phyloP scores from a whole-genome alignment of 1,139 yeast genomes.

The Arxiozyma bovina region DNA sequence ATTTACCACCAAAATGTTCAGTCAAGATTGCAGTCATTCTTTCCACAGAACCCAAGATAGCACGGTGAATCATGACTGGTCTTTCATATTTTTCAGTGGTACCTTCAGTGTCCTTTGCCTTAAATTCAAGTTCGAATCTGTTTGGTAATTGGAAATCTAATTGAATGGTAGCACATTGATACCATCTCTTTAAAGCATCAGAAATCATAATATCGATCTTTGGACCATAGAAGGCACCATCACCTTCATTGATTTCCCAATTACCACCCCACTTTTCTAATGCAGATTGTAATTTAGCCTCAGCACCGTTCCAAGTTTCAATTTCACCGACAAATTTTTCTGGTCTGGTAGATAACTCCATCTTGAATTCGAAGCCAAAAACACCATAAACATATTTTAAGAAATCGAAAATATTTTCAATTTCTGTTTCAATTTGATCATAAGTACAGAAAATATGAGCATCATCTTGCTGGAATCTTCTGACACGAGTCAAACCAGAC shows the following conservation, averaged over 20 bases:
- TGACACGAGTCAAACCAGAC: slow-evolving; percentile 86
- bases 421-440: slow-evolving; percentile 80
- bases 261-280: slow-evolving; percentile 68
- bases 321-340: slow-evolving; percentile 82
- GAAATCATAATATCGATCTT: slow-evolving; percentile 90
- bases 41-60: slow-evolving; percentile 93
- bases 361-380: slow-evolving; percentile 80
- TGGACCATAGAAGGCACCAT: slow-evolving; percentile 98
- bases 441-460: slow-evolving; percentile 93
- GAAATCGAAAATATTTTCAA: slow-evolving; percentile 69
- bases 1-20: slow-evolving; percentile 94
- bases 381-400: slow-evolving; percentile 70
- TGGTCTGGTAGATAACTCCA: slow-evolving; percentile 91
- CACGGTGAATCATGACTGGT: slow-evolving; percentile 99
- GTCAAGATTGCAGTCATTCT: slow-evolving; percentile 97
- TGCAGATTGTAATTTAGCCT: slow-evolving; percentile 63
- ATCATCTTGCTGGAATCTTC: slow-evolving; percentile 98
- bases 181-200: slow-evolving; percentile 89
- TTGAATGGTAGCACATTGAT: slow-evolving; percentile 97
- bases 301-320: slow-evolving; percentile 86
- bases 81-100: slow-evolving; percentile 36
- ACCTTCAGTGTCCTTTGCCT: slow-evolving; percentile 51
- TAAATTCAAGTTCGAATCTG: slow-evolving; percentile 82
- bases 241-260: slow-evolving; percentile 92
- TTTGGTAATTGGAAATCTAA: slow-evolving; percentile 94